Evolutionary conservation across 768 basidiomycete species (phyloP).

Genomic region (Russula emetica): DNA sequence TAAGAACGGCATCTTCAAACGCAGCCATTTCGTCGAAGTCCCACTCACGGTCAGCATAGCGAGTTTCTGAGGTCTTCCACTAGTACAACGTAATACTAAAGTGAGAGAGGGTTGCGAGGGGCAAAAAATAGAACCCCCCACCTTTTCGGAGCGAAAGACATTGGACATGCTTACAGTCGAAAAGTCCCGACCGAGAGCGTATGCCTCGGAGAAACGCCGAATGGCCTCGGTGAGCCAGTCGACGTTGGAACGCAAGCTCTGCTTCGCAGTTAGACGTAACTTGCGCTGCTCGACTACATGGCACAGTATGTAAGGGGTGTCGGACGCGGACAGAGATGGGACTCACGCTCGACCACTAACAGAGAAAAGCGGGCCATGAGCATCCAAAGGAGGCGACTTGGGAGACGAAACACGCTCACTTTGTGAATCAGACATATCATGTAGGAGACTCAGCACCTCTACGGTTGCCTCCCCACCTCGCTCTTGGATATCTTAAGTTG

Average conservation of each 20-base stretch:
- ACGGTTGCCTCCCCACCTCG: constrained; percentile 69
- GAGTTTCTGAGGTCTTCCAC: constrained; percentile 71
- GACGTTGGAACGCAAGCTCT: constrained; percentile 53
- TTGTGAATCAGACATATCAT: constrained; percentile 61
- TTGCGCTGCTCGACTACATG: constrained; percentile 64
- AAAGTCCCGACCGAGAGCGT: constrained; percentile 51
- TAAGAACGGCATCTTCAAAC: constrained; percentile 70
- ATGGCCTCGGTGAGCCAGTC: constrained; percentile 80
- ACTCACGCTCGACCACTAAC: constrained; percentile 56
- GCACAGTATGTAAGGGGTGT: neutral
- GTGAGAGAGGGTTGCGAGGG: neutral
- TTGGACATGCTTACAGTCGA: constrained; percentile 62
- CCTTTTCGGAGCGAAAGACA: constrained; percentile 59
- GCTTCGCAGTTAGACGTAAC: constrained; percentile 50
- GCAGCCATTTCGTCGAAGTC: constrained; percentile 60
- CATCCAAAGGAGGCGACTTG: constrained; percentile 20
- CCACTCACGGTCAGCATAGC: constrained; percentile 70
- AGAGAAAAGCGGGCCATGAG: constrained; percentile 23
- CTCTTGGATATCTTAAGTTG: constrained; percentile 41
- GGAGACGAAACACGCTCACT: constrained; percentile 42
- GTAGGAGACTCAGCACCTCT: constrained; percentile 63
- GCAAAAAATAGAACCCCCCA: constrained; percentile 31
- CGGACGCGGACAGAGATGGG: neutral
- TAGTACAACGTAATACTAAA: constrained; percentile 31
- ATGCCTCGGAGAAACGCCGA: constrained; percentile 66